Conservation (phyloP, 495 filamentous ascomycete genomes). For the Penicillium salamii region DNA sequence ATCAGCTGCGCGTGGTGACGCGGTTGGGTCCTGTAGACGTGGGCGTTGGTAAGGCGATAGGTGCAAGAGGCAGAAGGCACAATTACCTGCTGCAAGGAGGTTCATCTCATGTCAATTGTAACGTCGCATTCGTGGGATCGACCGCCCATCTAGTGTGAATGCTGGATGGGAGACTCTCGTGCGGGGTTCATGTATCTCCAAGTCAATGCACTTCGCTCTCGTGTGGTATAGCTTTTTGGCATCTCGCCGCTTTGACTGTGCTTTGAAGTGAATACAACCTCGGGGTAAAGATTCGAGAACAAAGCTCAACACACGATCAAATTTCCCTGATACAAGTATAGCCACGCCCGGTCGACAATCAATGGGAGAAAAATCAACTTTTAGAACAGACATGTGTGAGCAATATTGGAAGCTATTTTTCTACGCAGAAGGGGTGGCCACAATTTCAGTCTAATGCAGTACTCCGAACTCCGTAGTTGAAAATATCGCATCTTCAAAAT, state of each 20-base stretch:
- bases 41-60: neutral
- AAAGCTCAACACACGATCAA: too few species aligned
- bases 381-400: too few species aligned
- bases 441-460: too few species aligned
- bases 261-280: neutral
- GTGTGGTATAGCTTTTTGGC: neutral
- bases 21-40: neutral
- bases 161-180: neutral
- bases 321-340: too few species aligned
- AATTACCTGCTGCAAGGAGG: constrained; percentile 1
- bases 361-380: too few species aligned
- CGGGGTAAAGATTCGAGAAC: too few species aligned
- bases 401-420: too few species aligned
- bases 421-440: too few species aligned
- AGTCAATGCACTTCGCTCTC: neutral
- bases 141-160: constrained; percentile 2
- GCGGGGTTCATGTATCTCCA: constrained; percentile 5
- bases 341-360: too few species aligned
- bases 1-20: neutral
- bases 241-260: neutral
- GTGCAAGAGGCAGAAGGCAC: neutral
- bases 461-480: too few species aligned
- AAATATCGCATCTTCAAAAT: too few species aligned
- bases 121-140: constrained; percentile 7
- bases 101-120: neutral